A percentile compares a stretch with the other conserved stretches of the same genome.
phyloP scores from a whole-genome alignment of 2,329 filamentous ascomycete genomes.

The Chaetomiaceae sp. region DNA sequence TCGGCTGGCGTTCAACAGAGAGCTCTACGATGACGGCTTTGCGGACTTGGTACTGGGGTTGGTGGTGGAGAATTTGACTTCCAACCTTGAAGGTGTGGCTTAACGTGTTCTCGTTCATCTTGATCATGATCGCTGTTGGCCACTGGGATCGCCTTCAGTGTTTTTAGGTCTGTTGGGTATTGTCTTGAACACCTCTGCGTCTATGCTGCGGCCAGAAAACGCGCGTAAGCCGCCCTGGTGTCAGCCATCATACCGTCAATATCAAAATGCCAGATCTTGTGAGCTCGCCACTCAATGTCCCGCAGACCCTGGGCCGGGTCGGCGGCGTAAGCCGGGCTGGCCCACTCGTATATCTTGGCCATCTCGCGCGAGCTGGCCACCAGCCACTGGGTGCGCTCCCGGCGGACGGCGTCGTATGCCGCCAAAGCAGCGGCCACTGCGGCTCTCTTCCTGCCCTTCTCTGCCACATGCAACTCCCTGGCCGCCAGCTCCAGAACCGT shows the following conservation, averaged over 20 bases:
- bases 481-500: slow-evolving; percentile 27
- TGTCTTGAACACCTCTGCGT: too few relatives aligned
- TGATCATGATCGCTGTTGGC: too few relatives aligned
- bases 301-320: slow-evolving; percentile 29
- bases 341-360: slow-evolving; percentile 34
- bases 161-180: too few relatives aligned
- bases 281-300: slow-evolving; percentile 32
- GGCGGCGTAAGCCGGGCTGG: slow-evolving; percentile 21
- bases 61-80: too few relatives aligned
- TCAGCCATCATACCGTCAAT: slow-evolving; percentile 27
- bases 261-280: slow-evolving; percentile 33
- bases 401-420: slow-evolving; percentile 32
- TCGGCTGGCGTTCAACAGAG: too few relatives aligned
- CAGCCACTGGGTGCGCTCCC: slow-evolving; percentile 37
- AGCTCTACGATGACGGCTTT: too few relatives aligned
- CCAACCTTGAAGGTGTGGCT: too few relatives aligned
- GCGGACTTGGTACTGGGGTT: too few relatives aligned
- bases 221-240: neutral
- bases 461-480: neutral
- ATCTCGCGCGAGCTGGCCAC: slow-evolving; percentile 33
- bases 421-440: slow-evolving; percentile 26
- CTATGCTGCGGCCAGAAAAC: too few relatives aligned
- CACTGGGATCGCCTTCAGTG: too few relatives aligned
- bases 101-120: too few relatives aligned
- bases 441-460: neutral